Evolutionary conservation across 2,329 filamentous ascomycete genomes (phyloP).

Genomic region (Exophiala viscosa): DNA sequence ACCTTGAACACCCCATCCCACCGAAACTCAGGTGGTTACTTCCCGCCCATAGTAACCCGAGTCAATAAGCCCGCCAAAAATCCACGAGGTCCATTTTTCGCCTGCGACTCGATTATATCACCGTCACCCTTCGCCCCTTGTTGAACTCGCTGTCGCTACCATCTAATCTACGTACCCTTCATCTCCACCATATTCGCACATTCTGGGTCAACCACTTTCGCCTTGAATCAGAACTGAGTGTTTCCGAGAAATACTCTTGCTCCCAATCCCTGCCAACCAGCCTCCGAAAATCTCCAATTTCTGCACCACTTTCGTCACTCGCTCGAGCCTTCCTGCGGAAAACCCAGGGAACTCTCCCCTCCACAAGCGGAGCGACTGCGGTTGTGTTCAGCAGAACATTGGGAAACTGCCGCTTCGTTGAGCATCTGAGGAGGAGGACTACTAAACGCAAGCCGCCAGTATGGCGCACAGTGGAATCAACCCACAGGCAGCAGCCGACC

Average conservation of each 20-base stretch:
- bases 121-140: constrained; percentile 5
- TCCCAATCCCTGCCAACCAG: constrained; percentile 22
- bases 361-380: constrained; percentile 17
- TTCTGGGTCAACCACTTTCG: constrained; percentile 1
- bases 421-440: constrained; percentile 17
- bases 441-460: constrained; percentile 11
- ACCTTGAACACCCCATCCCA: constrained; percentile 1
- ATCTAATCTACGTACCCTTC: constrained; percentile 8
- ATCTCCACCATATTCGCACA: constrained; percentile 6
- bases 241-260: constrained; percentile 10
- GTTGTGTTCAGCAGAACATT: constrained; percentile 4
- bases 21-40: background rate
- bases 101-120: constrained; percentile 21
- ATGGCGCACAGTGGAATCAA: constrained; percentile 35
- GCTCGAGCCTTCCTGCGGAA: constrained; percentile 20
- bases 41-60: background rate
- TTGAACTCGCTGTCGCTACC: constrained; percentile 19
- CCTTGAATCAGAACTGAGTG: constrained; percentile 1
- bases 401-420: background rate
- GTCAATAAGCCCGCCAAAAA: constrained; percentile 7
- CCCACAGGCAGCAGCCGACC: constrained; percentile 52
- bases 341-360: constrained; percentile 18
- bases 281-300: constrained; percentile 27
- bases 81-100: constrained; percentile 15
- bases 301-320: constrained; percentile 22